These are phyloP conservation scores for Petunia axillaris DNA, from an alignment of 257 asterid species.

Conservation along the genomic window DNA sequence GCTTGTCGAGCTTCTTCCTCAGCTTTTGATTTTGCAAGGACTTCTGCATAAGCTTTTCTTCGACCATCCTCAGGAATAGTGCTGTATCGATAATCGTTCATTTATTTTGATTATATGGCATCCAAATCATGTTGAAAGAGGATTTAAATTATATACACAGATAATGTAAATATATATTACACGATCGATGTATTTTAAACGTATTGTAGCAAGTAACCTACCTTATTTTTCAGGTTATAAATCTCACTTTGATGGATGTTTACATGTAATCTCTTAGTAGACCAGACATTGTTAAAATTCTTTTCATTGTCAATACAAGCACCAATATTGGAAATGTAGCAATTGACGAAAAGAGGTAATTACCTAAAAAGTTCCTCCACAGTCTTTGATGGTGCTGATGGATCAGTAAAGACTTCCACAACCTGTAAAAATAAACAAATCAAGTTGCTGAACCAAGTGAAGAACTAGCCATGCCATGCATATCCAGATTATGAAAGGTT, in stretches of 20 bases:
- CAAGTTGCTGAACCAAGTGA: neutral
- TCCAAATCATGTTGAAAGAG: neutral
- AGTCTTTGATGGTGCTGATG: slow-evolving; percentile 68
- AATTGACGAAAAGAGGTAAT: slow-evolving; percentile 3
- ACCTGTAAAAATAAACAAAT: slow-evolving; percentile 51
- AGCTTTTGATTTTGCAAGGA: slow-evolving; percentile 57
- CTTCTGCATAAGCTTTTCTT: slow-evolving; percentile 80
- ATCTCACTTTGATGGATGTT: neutral
- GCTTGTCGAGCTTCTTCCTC: slow-evolving; percentile 79
- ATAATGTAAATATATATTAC: too few species aligned
- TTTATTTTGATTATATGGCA: slow-evolving; percentile 9
- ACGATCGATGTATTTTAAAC: neutral
- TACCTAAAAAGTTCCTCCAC: slow-evolving; percentile 76
- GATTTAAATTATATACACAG: neutral
- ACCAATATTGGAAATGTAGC: neutral
- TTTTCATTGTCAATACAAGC: neutral
- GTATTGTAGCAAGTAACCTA: neutral
- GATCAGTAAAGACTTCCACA: slow-evolving; percentile 80
- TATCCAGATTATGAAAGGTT: neutral
- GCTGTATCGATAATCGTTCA: slow-evolving; percentile 43
- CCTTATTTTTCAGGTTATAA: neutral
- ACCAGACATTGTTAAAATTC: neutral
- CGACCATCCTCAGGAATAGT: slow-evolving; percentile 82
- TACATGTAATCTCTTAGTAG: neutral
- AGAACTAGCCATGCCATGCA: neutral